These are phyloP conservation scores for Aquilaria agallochum DNA, from an alignment of 441 rosid genomes.

Conservation along the genomic window DNA sequence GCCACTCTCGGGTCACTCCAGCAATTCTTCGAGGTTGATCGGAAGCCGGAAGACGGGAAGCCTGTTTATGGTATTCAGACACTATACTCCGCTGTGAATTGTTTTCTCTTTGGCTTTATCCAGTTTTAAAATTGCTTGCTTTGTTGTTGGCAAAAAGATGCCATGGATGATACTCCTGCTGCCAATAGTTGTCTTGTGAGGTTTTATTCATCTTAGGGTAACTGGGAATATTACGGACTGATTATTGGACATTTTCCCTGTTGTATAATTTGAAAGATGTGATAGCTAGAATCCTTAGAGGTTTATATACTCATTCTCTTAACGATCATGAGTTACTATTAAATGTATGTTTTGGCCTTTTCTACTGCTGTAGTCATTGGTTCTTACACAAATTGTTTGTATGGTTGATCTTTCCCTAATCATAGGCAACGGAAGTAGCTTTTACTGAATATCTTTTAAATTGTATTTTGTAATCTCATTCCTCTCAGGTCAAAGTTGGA, in stretches of 20 bases:
- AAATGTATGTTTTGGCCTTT: too few species aligned
- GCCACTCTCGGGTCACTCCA: slow-evolving; percentile 64
- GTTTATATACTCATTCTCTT: too few species aligned
- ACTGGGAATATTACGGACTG: not conserved
- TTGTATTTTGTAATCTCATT: slow-evolving; percentile 10
- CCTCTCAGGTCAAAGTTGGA: slow-evolving; percentile 89
- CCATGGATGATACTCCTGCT: not conserved
- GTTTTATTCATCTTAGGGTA: not conserved
- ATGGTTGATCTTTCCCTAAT: not conserved
- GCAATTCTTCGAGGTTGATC: slow-evolving; percentile 77
- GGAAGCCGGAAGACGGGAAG: slow-evolving; percentile 63
- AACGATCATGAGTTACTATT: too few species aligned
- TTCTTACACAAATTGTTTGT: not conserved
- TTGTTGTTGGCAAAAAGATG: not conserved
- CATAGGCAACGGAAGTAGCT: not conserved
- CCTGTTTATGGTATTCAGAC: slow-evolving; percentile 59
- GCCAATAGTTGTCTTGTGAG: not conserved
- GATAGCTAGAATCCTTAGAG: too few species aligned
- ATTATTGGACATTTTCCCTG: not conserved
- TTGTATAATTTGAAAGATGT: too few species aligned
- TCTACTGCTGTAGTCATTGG: not conserved
- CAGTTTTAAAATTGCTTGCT: not conserved
- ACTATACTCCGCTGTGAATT: too few species aligned
- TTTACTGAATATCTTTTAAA: not conserved
- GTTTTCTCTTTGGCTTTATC: not conserved